Evolutionary conservation across 2,329 filamentous ascomycete species (phyloP).

Genomic region (Hymenoscyphus occultus): DNA sequence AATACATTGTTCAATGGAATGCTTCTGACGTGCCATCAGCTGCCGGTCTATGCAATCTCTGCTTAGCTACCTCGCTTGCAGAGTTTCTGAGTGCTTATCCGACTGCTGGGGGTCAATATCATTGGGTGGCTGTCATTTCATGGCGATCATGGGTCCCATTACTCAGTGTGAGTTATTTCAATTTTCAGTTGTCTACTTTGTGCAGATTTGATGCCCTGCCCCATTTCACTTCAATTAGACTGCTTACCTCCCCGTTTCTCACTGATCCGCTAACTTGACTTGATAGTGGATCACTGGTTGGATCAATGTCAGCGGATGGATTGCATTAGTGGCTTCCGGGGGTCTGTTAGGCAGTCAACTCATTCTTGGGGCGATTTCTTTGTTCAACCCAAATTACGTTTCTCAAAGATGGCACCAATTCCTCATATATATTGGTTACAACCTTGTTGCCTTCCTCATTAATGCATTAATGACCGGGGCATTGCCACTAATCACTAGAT

Average conservation of each 20-base stretch:
- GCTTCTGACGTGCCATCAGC: slow-evolving; percentile 51
- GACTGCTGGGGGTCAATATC: slow-evolving; percentile 55
- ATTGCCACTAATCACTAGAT: slow-evolving; percentile 48
- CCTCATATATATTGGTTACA: slow-evolving; percentile 50
- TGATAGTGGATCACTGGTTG: slow-evolving; percentile 43
- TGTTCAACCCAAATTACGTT: slow-evolving; percentile 47
- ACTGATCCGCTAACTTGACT: neutral
- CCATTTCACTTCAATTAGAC: neutral
- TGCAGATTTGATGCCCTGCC: neutral
- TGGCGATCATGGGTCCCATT: slow-evolving; percentile 44
- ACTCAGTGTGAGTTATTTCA: slow-evolving; percentile 31
- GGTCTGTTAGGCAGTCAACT: slow-evolving; percentile 53
- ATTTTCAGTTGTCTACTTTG: neutral
- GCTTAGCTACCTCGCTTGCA: slow-evolving; percentile 55
- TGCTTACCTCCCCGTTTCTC: neutral
- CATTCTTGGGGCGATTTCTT: slow-evolving; percentile 51
- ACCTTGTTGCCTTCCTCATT: slow-evolving; percentile 42
- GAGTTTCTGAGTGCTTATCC: slow-evolving; percentile 56
- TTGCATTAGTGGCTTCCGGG: slow-evolving; percentile 48
- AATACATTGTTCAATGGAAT: slow-evolving; percentile 25
- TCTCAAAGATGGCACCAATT: slow-evolving; percentile 55
- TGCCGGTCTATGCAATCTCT: slow-evolving; percentile 52
- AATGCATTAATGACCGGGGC: slow-evolving; percentile 50
- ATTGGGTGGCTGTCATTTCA: slow-evolving; percentile 55
- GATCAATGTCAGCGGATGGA: slow-evolving; percentile 46